Conservation (phyloP, 305 asterid genomes). For the Fraxinus angustifolia region DNA sequence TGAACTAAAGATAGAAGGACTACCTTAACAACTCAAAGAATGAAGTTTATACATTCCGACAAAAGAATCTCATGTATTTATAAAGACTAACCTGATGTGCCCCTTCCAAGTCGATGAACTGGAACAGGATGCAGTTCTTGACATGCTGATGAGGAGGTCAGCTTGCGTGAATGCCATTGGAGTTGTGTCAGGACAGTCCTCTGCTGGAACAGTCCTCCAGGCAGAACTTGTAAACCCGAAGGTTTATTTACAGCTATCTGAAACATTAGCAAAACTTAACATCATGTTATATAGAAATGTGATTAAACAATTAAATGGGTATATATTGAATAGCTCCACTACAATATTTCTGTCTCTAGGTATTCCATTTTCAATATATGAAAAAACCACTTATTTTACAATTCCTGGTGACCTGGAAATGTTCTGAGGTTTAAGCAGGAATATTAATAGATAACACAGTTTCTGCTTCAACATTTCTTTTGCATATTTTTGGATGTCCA, state of each 20-base stretch:
- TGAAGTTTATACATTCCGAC: not conserved
- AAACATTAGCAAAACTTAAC: slow-evolving; percentile 20
- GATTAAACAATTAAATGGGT: slow-evolving; percentile 7
- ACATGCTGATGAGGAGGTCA: slow-evolving; percentile 32
- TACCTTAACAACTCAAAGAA: not conserved
- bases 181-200: slow-evolving; percentile 81
- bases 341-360: not conserved
- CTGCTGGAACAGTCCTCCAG: slow-evolving; percentile 97
- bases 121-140: slow-evolving; percentile 70
- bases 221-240: slow-evolving; percentile 90
- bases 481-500: not conserved
- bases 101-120: slow-evolving; percentile 98
- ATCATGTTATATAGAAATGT: not conserved
- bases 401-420: not conserved
- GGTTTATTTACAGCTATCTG: slow-evolving; percentile 93
- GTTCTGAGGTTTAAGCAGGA: not conserved
- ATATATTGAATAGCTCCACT: slow-evolving; percentile 2
- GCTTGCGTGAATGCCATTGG: slow-evolving; percentile 49
- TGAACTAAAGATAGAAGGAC: slow-evolving; percentile 2
- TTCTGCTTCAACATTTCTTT: not conserved
- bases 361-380: not conserved
- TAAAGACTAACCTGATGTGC: slow-evolving; percentile 74
- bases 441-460: slow-evolving; percentile 7
- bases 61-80: slow-evolving; percentile 21
- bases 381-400: not conserved